Evolutionary conservation across 139 green algal genomes (phyloP).

Genomic region (Medakamo hakoo): DNA sequence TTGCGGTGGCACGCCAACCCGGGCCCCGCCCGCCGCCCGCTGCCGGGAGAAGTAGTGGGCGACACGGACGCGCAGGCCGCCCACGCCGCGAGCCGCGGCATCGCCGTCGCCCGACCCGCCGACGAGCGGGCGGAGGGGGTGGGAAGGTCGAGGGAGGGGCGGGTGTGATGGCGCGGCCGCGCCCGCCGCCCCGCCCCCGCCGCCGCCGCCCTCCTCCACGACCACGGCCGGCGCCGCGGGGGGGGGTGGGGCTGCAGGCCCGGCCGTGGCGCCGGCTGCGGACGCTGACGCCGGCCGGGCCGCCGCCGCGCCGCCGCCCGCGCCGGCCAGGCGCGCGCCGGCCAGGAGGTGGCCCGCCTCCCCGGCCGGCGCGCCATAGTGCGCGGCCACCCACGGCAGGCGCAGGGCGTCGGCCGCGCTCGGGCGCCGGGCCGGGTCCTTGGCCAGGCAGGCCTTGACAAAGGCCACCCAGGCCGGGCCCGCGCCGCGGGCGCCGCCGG

Average conservation of each 20-base stretch:
- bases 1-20: too few relatives aligned
- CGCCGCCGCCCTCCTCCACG: too few relatives aligned
- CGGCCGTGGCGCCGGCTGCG: too few relatives aligned
- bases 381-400: neutral
- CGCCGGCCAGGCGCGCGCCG: too few relatives aligned
- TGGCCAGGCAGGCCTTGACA: neutral
- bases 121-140: neutral
- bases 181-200: too few relatives aligned
- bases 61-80: neutral
- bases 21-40: too few relatives aligned
- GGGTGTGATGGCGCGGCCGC: neutral
- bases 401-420: neutral
- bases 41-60: neutral
- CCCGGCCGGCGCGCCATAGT: neutral
- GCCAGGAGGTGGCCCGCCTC: neutral
- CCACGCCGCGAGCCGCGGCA: too few relatives aligned
- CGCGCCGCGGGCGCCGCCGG: too few relatives aligned
- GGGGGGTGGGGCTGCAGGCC: too few relatives aligned
- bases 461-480: neutral
- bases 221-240: too few relatives aligned
- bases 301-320: too few relatives aligned
- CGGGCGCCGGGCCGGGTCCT: neutral
- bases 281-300: neutral
- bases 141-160: neutral
- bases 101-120: neutral